These are phyloP conservation scores for Pleurotus cornucopiae DNA, from an alignment of 768 basidiomycete genomes.

Conservation along the genomic window DNA sequence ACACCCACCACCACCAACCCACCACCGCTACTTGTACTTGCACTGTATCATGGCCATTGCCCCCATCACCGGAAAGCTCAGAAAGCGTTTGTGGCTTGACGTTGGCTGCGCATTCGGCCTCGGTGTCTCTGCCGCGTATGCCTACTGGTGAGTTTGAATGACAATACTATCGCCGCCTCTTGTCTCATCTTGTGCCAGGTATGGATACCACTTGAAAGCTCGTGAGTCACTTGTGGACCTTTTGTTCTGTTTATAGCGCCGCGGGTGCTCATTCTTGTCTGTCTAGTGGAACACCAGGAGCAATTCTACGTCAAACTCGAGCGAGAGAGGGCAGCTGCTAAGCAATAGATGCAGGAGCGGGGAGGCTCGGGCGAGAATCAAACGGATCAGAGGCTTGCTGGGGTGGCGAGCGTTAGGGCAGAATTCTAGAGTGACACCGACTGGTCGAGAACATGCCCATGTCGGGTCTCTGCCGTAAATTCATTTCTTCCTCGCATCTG, in stretches of 20 bases:
- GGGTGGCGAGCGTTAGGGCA: background rate
- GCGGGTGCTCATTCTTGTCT: no score
- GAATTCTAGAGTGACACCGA: background rate
- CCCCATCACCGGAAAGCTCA: conserved; percentile 90
- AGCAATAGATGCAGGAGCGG: background rate
- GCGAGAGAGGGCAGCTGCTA: conserved; percentile 42
- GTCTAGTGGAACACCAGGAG: conserved; percentile 76
- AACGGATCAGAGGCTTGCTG: background rate
- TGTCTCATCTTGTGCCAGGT: conserved; percentile 49
- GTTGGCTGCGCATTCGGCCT: conserved; percentile 71
- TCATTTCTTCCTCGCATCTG: no score
- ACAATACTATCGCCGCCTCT: conserved; percentile 10
- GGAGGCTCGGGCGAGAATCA: background rate
- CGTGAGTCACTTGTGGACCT: conserved; percentile 43
- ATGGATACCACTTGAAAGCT: conserved; percentile 72
- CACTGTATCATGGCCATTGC: conserved; percentile 67
- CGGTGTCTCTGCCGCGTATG: conserved; percentile 69
- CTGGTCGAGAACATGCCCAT: background rate
- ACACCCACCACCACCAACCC: conserved; percentile 14
- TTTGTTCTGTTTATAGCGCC: no score
- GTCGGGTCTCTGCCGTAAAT: no score
- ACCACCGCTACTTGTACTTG: conserved; percentile 21
- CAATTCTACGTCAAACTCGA: conserved; percentile 85
- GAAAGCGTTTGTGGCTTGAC: conserved; percentile 90
- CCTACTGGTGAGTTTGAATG: conserved; percentile 67